Percentiles rank a stretch among this genome's conserved stretches.
phyloP scores from a whole-genome alignment of 2,329 filamentous ascomycete genomes.

The Neoarthrinium moseri region DNA sequence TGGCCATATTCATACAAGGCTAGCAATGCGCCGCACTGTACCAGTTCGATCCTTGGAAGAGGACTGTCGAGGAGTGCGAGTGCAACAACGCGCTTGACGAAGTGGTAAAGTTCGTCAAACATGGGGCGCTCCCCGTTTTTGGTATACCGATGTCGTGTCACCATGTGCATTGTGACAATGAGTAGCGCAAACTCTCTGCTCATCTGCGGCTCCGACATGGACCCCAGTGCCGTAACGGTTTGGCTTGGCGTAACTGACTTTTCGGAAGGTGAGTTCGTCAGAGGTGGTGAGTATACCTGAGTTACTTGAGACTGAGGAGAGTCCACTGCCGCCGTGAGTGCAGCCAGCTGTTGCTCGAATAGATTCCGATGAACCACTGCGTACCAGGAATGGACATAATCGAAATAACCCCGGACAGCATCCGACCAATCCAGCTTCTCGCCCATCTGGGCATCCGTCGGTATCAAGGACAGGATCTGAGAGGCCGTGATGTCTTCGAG shows the following conservation, averaged over 20 bases:
- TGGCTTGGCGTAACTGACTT: conserved; percentile 11
- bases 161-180: conserved; percentile 41
- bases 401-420: conserved; percentile 36
- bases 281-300: conserved; percentile 4
- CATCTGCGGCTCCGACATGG: conserved; percentile 15
- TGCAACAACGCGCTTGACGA: conserved; percentile 36
- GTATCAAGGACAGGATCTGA: conserved; percentile 38
- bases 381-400: conserved; percentile 40
- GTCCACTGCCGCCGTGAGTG: conserved; percentile 12
- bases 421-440: conserved; percentile 34
- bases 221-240: conserved; percentile 13
- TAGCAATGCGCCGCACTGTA: conserved; percentile 40
- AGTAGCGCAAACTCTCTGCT: conserved; percentile 35
- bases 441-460: conserved; percentile 24
- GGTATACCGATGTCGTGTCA: conserved; percentile 36
- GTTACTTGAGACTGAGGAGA: not conserved
- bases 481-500: conserved; percentile 33
- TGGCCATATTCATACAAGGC: conserved; percentile 45
- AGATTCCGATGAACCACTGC: conserved; percentile 38
- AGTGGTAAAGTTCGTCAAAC: conserved; percentile 38
- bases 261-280: conserved; percentile 14
- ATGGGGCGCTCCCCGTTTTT: conserved; percentile 33
- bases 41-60: conserved; percentile 33
- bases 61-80: conserved; percentile 30
- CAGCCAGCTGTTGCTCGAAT: conserved; percentile 31